Conservation (phyloP, 2,329 filamentous ascomycete species). For the Cladophialophora carrionii region DNA sequence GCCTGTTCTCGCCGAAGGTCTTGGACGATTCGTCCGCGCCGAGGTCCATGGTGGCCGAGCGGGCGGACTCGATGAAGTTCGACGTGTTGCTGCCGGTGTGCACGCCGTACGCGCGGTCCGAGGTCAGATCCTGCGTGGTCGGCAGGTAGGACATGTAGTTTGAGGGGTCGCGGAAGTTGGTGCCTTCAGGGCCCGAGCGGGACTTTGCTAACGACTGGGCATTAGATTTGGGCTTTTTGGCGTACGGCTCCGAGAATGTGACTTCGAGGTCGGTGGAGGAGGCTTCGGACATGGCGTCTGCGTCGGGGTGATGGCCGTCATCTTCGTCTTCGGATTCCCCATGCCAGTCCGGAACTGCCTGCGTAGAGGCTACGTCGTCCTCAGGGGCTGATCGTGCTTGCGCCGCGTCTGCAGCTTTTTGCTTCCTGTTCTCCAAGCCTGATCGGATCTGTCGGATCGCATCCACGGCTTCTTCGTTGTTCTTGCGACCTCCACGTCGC, state of each 20-base stretch:
- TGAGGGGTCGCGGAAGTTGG: constrained; percentile 77
- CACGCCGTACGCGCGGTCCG: constrained; percentile 92
- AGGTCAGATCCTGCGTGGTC: constrained; percentile 74
- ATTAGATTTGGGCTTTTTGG: constrained; percentile 45
- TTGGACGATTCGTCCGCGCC: constrained; percentile 82
- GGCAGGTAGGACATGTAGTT: constrained; percentile 97
- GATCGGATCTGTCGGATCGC: constrained; percentile 51
- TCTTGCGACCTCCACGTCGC: constrained; percentile 70
- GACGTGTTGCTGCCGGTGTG: constrained; percentile 72
- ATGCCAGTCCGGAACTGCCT: constrained; percentile 39
- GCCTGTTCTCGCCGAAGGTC: constrained; percentile 75
- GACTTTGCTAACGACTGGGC: constrained; percentile 43
- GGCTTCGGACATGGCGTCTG: constrained; percentile 62
- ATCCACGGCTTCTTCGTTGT: constrained; percentile 67
- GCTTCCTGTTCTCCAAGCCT: constrained; percentile 49
- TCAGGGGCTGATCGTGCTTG: constrained; percentile 40
- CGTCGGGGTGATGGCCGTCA: neutral
- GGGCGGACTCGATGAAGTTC: constrained; percentile 89
- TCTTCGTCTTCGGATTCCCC: constrained; percentile 46
- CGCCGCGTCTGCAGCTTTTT: constrained; percentile 42
- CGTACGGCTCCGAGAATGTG: constrained; percentile 62
- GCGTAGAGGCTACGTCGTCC: constrained; percentile 44
- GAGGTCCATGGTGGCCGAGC: constrained; percentile 82
- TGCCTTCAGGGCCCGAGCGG: constrained; percentile 54
- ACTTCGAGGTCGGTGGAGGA: constrained; percentile 68